phyloP scores from a whole-genome alignment of 2,329 filamentous ascomycete species.

The Lachnum nothofagi region DNA sequence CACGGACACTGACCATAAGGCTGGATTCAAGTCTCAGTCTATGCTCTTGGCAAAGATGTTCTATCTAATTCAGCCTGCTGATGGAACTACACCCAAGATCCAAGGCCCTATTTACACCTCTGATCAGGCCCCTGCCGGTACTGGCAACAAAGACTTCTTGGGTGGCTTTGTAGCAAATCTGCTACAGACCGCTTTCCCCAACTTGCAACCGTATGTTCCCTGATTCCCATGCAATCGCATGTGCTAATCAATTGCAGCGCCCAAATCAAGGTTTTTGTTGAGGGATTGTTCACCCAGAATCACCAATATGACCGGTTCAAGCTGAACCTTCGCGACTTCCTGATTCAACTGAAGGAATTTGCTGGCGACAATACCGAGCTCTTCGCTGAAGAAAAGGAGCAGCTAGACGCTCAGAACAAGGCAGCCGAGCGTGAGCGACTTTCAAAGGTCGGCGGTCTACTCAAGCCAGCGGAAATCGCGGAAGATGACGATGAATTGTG shows the following conservation, averaged over 20 bases:
- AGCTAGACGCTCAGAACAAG: slow-evolving; percentile 79
- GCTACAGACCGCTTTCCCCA: slow-evolving; percentile 85
- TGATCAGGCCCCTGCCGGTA: slow-evolving; percentile 77
- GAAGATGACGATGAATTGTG: slow-evolving; percentile 82
- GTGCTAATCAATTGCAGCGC: slow-evolving; percentile 49
- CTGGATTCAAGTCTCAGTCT: slow-evolving; percentile 96
- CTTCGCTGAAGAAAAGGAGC: slow-evolving; percentile 89
- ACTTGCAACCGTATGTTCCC: slow-evolving; percentile 73
- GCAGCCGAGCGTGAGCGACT: slow-evolving; percentile 84
- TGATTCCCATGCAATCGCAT: slow-evolving; percentile 8
- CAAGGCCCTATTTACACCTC: slow-evolving; percentile 83
- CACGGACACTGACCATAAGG: slow-evolving; percentile 96
- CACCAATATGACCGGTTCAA: slow-evolving; percentile 92
- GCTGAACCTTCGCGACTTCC: slow-evolving; percentile 89
- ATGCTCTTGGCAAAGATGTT: slow-evolving; percentile 93
- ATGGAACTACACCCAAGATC: slow-evolving; percentile 71
- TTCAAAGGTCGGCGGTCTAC: slow-evolving; percentile 88
- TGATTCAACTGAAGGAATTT: slow-evolving; percentile 96
- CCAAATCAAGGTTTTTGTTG: slow-evolving; percentile 86
- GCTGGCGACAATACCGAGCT: slow-evolving; percentile 91
- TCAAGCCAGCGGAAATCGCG: slow-evolving; percentile 96
- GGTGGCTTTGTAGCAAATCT: slow-evolving; percentile 80
- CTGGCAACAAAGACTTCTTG: slow-evolving; percentile 85
- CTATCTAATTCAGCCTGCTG: slow-evolving; percentile 78
- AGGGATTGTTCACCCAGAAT: slow-evolving; percentile 82